These are phyloP conservation scores for Haplosporangium gracile DNA, from an alignment of 192 early-diverging fungal species.

Conservation along the genomic window DNA sequence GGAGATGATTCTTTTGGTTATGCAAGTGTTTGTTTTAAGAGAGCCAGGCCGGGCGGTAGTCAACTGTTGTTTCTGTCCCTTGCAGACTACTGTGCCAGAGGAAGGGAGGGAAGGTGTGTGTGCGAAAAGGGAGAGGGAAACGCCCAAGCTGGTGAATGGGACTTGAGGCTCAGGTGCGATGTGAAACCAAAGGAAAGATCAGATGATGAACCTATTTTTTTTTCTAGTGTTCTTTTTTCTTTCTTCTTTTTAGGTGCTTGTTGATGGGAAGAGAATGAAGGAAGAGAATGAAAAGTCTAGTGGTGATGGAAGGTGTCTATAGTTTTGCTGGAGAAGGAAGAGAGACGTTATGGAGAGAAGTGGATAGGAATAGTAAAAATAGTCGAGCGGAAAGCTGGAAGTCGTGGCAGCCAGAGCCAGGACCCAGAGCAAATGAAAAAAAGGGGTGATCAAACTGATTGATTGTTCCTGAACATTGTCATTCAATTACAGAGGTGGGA, in stretches of 20 bases:
- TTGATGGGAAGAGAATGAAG: background rate
- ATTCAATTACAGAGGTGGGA: too few relatives aligned
- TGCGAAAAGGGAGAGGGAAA: background rate
- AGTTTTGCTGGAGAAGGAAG: background rate
- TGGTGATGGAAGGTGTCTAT: background rate
- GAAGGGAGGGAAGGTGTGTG: background rate
- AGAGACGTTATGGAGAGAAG: background rate
- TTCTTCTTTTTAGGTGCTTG: background rate
- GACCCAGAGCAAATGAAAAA: too few relatives aligned
- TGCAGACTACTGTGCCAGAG: background rate
- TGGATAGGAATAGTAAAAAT: background rate
- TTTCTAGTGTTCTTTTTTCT: background rate
- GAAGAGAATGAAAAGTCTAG: background rate
- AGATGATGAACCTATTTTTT: slow-evolving; percentile 7
- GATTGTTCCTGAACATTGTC: too few relatives aligned
- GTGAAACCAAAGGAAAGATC: slow-evolving; percentile 7
- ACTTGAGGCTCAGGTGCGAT: background rate
- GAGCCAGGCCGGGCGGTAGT: background rate
- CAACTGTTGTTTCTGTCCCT: background rate
- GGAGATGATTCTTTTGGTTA: too few relatives aligned
- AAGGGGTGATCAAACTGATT: too few relatives aligned
- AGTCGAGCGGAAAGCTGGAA: too few relatives aligned
- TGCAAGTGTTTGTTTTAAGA: background rate
- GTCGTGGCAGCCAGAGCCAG: too few relatives aligned
- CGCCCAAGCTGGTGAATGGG: slow-evolving; percentile 2